These are phyloP conservation scores for Metschnikowia shivogae DNA, from an alignment of 805 yeast species.

Conservation along the genomic window DNA sequence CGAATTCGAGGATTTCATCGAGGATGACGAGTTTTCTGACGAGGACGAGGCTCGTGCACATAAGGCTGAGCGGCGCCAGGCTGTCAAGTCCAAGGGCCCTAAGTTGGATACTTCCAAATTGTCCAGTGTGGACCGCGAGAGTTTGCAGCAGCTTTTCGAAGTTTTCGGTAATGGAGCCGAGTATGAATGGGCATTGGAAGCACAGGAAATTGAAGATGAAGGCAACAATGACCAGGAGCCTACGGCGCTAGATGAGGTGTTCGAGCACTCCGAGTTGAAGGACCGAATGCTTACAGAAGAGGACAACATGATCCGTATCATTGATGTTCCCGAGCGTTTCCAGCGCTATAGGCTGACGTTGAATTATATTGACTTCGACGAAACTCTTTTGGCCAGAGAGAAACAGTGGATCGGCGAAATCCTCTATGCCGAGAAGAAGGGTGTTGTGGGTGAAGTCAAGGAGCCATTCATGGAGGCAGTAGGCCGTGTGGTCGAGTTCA, in stretches of 20 bases:
- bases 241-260: constrained; percentile 76
- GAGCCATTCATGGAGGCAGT: constrained; percentile 67
- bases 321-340: constrained; percentile 89
- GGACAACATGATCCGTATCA: constrained; percentile 78
- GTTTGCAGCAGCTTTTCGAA: constrained; percentile 87
- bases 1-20: constrained; percentile 95
- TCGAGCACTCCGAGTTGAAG: constrained; percentile 89
- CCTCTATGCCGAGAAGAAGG: constrained; percentile 53
- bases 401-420: constrained; percentile 76
- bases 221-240: constrained; percentile 52
- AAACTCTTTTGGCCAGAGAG: constrained; percentile 66
- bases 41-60: constrained; percentile 50
- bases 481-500: constrained; percentile 61
- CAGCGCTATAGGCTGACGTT: constrained; percentile 72
- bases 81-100: constrained; percentile 33
- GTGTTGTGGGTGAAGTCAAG: constrained; percentile 37
- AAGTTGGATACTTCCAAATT: constrained; percentile 55
- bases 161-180: constrained; percentile 97
- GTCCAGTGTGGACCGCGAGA: constrained; percentile 76
- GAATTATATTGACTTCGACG: constrained; percentile 62
- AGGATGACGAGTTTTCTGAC: constrained; percentile 93
- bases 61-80: constrained; percentile 30
- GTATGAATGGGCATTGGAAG: constrained; percentile 96
- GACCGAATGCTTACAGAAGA: constrained; percentile 88
- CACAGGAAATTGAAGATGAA: constrained; percentile 64